Base-by-base conservation (phyloP, 805 yeast species). In the Ogataea thermomethanolica region DNA sequence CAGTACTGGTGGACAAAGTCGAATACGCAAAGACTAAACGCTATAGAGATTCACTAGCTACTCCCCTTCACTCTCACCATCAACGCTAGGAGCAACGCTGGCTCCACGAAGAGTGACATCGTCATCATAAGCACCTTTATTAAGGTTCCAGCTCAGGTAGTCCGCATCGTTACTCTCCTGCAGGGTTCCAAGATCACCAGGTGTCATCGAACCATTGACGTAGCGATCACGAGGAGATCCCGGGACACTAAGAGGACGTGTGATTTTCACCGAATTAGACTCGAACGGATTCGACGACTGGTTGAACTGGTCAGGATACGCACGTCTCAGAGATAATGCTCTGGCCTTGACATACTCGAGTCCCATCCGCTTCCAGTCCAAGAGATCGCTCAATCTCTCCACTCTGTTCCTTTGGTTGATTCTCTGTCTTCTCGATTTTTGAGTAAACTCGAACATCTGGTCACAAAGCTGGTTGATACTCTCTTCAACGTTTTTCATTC, bases 281-380 rank as follows among this genome's bases (percentile, higher is more conserved):
- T 65, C 73, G 40, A 65, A 65, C 32, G 69, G 70, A 42, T 65
- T 63, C 14, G 53, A 59, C 17, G 69, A 71, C 25, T 60, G 65
- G 25, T 73, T 72, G 64, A 81, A 91, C 52, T 82, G 74, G 48
- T 84, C 88, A 20, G 98, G 96, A 60, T 93, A 91, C 2, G 97
- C 98, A 57, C 98, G 74, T 62, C 90, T 84, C 61, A 91, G 73
- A 0, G 96, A 88, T 54, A 91, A 74, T 57, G 86, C 89, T 56
- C 98, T 79, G 11, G 98, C 98, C 69, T 91, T 91, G 55, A 87
- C 80, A 64, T 91, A 91, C 65, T 93, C 99, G 38, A 91, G 70
- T 0, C 99, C 99, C 98, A 91, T 90, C 56, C 98, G 78, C 66
- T 85, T 87, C 99, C 99, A 91, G 68, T 91, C 99, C 45, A 91